Percentiles rank a stretch among this genome's conserved stretches.
These are phyloP conservation scores for Ceriops zippeliana DNA, from an alignment of 345 rosid species.

Conservation along the genomic window DNA sequence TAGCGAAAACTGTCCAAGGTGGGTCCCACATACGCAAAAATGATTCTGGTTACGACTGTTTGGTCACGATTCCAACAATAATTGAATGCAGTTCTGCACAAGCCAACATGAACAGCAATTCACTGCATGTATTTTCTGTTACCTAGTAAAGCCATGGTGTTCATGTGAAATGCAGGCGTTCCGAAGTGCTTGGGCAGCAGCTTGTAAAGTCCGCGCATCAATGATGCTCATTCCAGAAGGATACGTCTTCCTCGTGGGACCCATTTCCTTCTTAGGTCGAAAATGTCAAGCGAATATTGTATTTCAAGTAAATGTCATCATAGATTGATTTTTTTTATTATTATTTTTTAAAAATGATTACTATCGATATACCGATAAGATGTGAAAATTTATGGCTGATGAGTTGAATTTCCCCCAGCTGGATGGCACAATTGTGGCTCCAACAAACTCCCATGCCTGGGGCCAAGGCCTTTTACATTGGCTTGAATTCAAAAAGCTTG, in stretches of 20 bases:
- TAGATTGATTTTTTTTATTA: not conserved
- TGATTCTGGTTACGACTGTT: conserved; percentile 26
- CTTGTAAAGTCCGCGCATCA: conserved; percentile 81
- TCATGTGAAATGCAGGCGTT: conserved; percentile 62
- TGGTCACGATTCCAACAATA: conserved; percentile 25
- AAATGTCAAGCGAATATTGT: conserved; percentile 74
- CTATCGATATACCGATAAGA: too few relatives aligned
- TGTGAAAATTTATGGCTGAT: not conserved
- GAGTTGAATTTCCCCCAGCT: conserved; percentile 43
- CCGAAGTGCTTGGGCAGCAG: conserved; percentile 79
- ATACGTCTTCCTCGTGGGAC: conserved; percentile 69
- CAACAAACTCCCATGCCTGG: conserved; percentile 58
- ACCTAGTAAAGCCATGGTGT: not conserved
- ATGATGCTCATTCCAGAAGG: conserved; percentile 51
- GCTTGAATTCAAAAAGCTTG: conserved; percentile 85
- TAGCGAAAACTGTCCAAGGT: conserved; percentile 19
- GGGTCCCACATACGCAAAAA: conserved; percentile 28
- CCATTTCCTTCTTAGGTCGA: conserved; percentile 90
- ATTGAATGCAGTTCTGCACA: conserved; percentile 24
- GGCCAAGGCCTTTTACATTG: conserved; percentile 72
- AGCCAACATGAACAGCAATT: conserved; percentile 27
- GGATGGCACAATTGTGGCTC: conserved; percentile 84
- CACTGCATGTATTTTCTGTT: conserved; percentile 11
- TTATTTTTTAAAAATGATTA: not conserved
- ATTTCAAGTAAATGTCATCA: conserved; percentile 57